Evolutionary conservation across 163 green algal genomes (phyloP).

Genomic region (Coccomyxa subellipsoidea): DNA sequence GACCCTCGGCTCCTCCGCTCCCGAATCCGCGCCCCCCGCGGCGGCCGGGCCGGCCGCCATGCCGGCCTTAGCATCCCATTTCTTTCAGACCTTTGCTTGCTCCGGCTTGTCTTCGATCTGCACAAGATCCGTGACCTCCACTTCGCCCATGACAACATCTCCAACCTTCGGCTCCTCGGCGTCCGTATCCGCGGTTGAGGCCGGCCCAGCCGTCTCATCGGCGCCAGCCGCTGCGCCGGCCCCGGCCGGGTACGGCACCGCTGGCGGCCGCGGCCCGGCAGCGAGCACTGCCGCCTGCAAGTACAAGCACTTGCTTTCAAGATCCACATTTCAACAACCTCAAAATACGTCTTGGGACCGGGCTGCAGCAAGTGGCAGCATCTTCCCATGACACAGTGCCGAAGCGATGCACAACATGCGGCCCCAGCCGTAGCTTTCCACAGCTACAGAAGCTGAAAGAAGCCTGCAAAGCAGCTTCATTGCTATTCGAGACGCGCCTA

Average conservation of each 20-base stretch:
- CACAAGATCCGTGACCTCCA: constrained; percentile 13
- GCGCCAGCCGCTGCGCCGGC: neutral
- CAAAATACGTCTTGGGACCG: neutral
- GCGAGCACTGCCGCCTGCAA: neutral
- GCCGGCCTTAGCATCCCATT: neutral
- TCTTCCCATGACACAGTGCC: neutral
- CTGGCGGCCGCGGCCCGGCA: neutral
- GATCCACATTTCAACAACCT: neutral
- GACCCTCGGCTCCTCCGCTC: neutral
- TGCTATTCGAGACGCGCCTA: neutral
- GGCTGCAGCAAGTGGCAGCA: neutral
- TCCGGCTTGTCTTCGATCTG: constrained; percentile 6
- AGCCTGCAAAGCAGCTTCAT: neutral
- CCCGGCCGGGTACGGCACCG: neutral
- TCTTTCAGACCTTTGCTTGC: neutral
- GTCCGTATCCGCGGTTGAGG: neutral
- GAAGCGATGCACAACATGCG: neutral
- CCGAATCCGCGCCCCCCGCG: neutral
- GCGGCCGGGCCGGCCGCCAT: neutral
- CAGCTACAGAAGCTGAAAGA: neutral
- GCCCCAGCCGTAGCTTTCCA: no score
- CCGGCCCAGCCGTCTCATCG: neutral
- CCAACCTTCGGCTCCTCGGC: neutral
- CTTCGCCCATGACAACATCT: neutral
- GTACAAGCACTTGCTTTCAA: neutral